Base-by-base conservation (phyloP, 371 early-diverging fungal genomes). In the Apophysomyces sp. region DNA sequence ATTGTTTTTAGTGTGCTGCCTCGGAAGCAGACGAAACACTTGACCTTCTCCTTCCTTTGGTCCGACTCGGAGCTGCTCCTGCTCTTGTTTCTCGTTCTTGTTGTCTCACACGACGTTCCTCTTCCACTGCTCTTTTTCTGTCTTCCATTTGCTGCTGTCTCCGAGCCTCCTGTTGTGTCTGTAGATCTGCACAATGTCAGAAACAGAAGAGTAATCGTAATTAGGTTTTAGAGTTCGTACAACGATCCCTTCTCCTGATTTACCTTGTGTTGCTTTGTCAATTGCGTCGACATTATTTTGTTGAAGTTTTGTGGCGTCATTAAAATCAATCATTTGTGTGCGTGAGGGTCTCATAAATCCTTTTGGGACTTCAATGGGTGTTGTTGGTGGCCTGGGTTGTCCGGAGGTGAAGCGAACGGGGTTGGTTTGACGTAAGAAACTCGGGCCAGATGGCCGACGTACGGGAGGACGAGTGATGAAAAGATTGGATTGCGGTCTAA, bases 281-380 rank as follows among this genome's bases (percentile, higher is more conserved):
- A 51, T 57, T 15, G 60, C 51, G 2, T 55, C 37, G 16, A 24
- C 36, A 40, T 65, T 60, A 28, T 52, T 60, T 30, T 65, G 31
- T 51, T 60, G 55, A 28, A 65, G 26, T n/a, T n/a, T 55, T 24
- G 55, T 57, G 16, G 58, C 51, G 29, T 65, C 66, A 31, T 32
- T 51, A 27, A 65, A 65, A 29, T 65, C 66, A 7, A 65, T 18
- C 66, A 65, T 65, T 56, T 65, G 66, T 18, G 57, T 57, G 2
- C 66, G 66, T n/a, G 60, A 60, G 30, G 49, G 66, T 34, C 54
- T 58, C 29, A 56, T 55, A 30, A 65, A 60, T 15, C 66, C 66
- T 57, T 57, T 60, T 8, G 66, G 66, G 3, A 40, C 52, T 4
- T 49, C 51, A 8, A 31, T 49, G 15, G 37, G 37, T 4, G 49